A percentile compares a stretch with the other conserved stretches of the same genome.
phyloP scores from a whole-genome alignment of 2,329 filamentous ascomycete genomes.

The Colletotrichum graminicola region DNA sequence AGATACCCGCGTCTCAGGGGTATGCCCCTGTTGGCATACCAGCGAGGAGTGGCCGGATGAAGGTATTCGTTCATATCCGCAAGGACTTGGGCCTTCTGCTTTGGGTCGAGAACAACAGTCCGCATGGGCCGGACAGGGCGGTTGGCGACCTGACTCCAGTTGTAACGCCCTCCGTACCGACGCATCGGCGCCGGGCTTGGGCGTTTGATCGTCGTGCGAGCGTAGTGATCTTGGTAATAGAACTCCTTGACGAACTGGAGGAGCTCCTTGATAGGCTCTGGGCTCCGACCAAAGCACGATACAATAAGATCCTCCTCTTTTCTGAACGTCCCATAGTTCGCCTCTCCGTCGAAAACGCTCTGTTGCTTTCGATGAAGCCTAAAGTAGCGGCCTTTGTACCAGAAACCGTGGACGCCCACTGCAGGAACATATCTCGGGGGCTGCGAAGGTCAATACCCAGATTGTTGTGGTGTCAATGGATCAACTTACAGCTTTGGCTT shows the following conservation, averaged over 20 bases:
- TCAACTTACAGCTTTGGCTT: slow-evolving; percentile 60
- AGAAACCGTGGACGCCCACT: slow-evolving; percentile 65
- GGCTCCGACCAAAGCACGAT: slow-evolving; percentile 66
- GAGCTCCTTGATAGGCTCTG: slow-evolving; percentile 67
- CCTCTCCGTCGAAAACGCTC: slow-evolving; percentile 53
- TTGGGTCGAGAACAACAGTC: slow-evolving; percentile 79
- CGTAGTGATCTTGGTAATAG: slow-evolving; percentile 63
- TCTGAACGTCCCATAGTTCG: slow-evolving; percentile 56
- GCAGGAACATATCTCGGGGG: slow-evolving; percentile 67
- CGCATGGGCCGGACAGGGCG: slow-evolving; percentile 78
- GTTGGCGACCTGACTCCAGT: slow-evolving; percentile 69
- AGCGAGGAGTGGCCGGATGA: slow-evolving; percentile 75
- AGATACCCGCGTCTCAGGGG: slow-evolving; percentile 83
- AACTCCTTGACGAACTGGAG: slow-evolving; percentile 65
- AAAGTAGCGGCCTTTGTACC: slow-evolving; percentile 66
- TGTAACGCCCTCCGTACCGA: slow-evolving; percentile 52
- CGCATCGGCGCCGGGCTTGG: slow-evolving; percentile 47
- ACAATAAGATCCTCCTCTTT: slow-evolving; percentile 66
- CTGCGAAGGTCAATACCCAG: slow-evolving; percentile 45
- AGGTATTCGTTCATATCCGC: slow-evolving; percentile 84
- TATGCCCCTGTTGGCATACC: slow-evolving; percentile 82
- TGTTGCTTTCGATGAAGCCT: slow-evolving; percentile 61
- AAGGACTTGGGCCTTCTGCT: slow-evolving; percentile 75
- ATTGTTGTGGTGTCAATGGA: background rate
- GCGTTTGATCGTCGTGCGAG: slow-evolving; percentile 69